Base-by-base conservation (phyloP, 1,284 basidiomycete species). In the Ustilago nuda region DNA sequence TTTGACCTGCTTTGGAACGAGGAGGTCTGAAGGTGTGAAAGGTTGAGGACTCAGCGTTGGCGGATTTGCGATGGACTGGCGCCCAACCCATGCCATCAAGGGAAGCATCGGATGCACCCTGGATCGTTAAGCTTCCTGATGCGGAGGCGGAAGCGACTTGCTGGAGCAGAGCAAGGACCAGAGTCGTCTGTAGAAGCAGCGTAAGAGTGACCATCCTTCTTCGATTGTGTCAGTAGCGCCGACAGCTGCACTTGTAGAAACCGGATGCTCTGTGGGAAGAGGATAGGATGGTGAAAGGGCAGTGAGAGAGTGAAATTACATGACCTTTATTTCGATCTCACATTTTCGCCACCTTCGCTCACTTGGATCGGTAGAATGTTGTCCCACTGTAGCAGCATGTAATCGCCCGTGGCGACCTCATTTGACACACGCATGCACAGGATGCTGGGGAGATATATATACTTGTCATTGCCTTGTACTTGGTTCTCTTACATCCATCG, bases 111-210 rank as follows among this genome's bases (percentile, higher is more conserved):
- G n/a, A 5, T 45, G n/a, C 6, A 45, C 19, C 43, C 17, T 45
- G 43, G 1, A 45, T 19, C n/a, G 43, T 19, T 17, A 45, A 45
- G n/a, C n/a, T 17, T 23, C 7, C 3, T 17, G 35, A 3, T 57
- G 50, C 56, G 33, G 56, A 45, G 15, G 17, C 32, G 2, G 17
- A n/a, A 19, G 43, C 3, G 8, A 27, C 43, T 27, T 37, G 56
- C 4, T 65, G 56, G 4, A 65, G 51, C 4, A 53, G 17, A 32
- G 63, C 43, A 5, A 65, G 63, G 11, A 54, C n/a, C 43, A 65
- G 8, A 27, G 41, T 39, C 43, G 58, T 43, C 8, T 55, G 51
- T 6, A 8, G 23, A 17, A 65, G 27, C 11, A 59, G 17, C 11
- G 41, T 48, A 6, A 36, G 27, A 17, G 50, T 57, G 15, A 59